phyloP scores from a whole-genome alignment of 169 alveolate species.

The Eimeria tenella region DNA sequence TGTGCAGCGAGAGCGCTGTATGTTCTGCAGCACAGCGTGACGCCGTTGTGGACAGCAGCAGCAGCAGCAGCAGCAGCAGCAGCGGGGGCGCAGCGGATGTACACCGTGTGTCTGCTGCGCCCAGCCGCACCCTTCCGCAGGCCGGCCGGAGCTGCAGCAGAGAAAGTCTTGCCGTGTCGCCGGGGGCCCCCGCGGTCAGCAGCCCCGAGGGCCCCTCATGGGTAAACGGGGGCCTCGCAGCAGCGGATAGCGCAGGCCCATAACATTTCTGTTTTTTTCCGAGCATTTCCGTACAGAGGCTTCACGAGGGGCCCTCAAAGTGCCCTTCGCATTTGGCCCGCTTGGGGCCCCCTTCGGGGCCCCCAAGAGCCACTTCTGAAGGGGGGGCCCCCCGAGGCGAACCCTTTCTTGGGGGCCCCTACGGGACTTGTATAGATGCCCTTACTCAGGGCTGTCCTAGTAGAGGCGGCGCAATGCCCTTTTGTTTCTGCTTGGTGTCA shows the following conservation, averaged over 20 bases:
- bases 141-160: background rate
- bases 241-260: slow-evolving; percentile 11
- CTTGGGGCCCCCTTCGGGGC: background rate
- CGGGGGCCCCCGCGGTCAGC: slow-evolving; percentile 6
- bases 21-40: background rate
- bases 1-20: background rate
- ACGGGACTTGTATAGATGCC: background rate
- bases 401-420: background rate
- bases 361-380: background rate
- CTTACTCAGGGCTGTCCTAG: too few relatives aligned
- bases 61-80: slow-evolving; percentile 15
- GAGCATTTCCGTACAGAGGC: background rate
- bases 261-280: background rate
- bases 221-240: slow-evolving; percentile 10
- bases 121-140: background rate
- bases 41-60: background rate
- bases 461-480: too few relatives aligned
- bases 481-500: too few relatives aligned
- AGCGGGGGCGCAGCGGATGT: background rate
- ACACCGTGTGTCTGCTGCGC: background rate
- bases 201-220: slow-evolving; percentile 54
- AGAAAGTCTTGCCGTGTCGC: background rate
- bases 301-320: background rate
- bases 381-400: slow-evolving; percentile 13
- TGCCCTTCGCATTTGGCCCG: background rate